These are phyloP conservation scores for Cutaneotrichosporon arboriforme DNA, from an alignment of 1,284 basidiomycete species.

Conservation along the genomic window DNA sequence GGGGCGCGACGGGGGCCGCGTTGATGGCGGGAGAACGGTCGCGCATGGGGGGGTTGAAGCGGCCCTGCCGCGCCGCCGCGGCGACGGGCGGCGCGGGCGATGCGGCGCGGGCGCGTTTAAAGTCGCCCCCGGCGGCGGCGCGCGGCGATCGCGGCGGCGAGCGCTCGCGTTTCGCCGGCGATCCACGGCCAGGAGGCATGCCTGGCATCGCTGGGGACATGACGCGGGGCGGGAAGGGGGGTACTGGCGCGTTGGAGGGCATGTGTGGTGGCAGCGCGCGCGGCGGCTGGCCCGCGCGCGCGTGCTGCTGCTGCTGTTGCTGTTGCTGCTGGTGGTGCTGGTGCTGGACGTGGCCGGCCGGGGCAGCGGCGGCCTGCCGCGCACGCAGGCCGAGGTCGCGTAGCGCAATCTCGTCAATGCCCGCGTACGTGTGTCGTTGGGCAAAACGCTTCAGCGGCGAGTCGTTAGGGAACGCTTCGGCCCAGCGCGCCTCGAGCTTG, in stretches of 20 bases:
- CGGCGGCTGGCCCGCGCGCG: background rate
- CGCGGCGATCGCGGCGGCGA: slow-evolving; percentile 15
- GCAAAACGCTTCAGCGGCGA: slow-evolving; percentile 87
- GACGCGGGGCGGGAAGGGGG: slow-evolving; percentile 15
- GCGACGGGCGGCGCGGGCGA: slow-evolving; percentile 16
- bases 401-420: slow-evolving; percentile 80
- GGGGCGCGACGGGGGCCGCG: background rate
- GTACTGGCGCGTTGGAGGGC: background rate
- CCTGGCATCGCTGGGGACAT: background rate
- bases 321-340: background rate
- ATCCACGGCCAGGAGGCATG: background rate
- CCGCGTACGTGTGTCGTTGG: slow-evolving; percentile 79
- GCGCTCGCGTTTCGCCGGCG: slow-evolving; percentile 12
- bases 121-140: background rate
- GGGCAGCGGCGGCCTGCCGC: slow-evolving; percentile 10
- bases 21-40: slow-evolving; percentile 5
- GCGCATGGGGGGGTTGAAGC: slow-evolving; percentile 9
- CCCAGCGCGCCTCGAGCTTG: slow-evolving; percentile 81
- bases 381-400: slow-evolving; percentile 75
- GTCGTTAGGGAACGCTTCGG: slow-evolving; percentile 81
- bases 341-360: too few relatives aligned
- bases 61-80: slow-evolving; percentile 10
- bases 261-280: background rate
- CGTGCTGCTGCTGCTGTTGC: background rate
- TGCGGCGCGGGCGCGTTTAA: slow-evolving; percentile 10